These are phyloP conservation scores for Combretum micranthum DNA, from an alignment of 345 rosid genomes.

Conservation along the genomic window DNA sequence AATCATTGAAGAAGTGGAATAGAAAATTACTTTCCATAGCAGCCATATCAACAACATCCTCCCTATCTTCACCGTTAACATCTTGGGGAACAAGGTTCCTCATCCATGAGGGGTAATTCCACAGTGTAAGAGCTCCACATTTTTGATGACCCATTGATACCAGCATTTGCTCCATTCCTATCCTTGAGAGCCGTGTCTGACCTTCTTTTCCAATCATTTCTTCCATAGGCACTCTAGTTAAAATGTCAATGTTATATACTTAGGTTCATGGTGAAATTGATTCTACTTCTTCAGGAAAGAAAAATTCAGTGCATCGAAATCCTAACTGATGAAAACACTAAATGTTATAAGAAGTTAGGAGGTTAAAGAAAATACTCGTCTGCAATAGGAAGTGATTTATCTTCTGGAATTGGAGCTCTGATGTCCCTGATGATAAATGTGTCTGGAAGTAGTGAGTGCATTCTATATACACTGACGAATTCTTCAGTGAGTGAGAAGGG, in stretches of 20 bases:
- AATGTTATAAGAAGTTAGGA: neutral
- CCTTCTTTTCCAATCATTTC: slow-evolving; percentile 54
- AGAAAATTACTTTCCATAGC: slow-evolving; percentile 51
- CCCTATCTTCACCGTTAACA: slow-evolving; percentile 52
- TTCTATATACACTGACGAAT: slow-evolving; percentile 61
- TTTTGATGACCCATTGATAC: slow-evolving; percentile 73
- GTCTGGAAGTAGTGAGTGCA: slow-evolving; percentile 69
- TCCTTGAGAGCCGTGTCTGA: slow-evolving; percentile 28
- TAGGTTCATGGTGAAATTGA: too few species aligned
- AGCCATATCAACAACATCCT: slow-evolving; percentile 59
- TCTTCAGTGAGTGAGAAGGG: slow-evolving; percentile 72
- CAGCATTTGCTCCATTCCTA: slow-evolving; percentile 56
- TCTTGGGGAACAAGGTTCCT: slow-evolving; percentile 64
- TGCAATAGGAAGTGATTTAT: slow-evolving; percentile 33
- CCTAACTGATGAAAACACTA: neutral
- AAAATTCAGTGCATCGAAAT: too few species aligned
- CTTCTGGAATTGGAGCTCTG: slow-evolving; percentile 22
- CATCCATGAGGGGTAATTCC: slow-evolving; percentile 83
- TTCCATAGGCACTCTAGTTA: slow-evolving; percentile 42
- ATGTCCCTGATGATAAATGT: slow-evolving; percentile 45
- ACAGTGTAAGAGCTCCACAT: slow-evolving; percentile 53
- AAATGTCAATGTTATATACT: too few species aligned
- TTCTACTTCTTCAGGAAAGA: neutral
- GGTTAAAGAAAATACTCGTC: slow-evolving; percentile 36
- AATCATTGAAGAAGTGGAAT: neutral